Conservation (phyloP, 2,329 filamentous ascomycete genomes). For the Mycogone perniciosa region DNA sequence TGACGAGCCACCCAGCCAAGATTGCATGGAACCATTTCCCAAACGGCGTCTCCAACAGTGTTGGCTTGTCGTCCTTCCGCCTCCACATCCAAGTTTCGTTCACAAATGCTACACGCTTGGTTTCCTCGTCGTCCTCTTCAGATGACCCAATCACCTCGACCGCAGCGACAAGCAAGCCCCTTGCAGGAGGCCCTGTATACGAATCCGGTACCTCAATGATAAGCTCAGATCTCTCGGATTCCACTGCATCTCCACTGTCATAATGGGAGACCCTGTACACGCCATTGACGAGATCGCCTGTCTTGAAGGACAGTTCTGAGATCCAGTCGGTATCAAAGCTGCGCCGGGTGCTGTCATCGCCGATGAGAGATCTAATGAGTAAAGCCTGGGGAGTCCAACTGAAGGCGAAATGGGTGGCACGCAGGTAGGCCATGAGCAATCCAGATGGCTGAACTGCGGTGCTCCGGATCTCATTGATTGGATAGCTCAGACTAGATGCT, state of each 20-base stretch:
- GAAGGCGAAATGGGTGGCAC: constrained; percentile 26
- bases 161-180: constrained; percentile 21
- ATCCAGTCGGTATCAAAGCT: constrained; percentile 24
- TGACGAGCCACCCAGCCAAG: constrained; percentile 23
- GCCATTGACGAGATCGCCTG: constrained; percentile 27
- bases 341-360: constrained; percentile 13
- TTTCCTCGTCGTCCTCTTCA: neutral
- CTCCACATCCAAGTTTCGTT: constrained; percentile 38
- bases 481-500: constrained; percentile 6
- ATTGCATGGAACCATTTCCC: constrained; percentile 27
- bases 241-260: constrained; percentile 4
- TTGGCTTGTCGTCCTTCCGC: constrained; percentile 20
- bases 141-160: constrained; percentile 8
- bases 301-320: constrained; percentile 16
- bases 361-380: constrained; percentile 20
- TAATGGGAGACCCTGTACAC: constrained; percentile 25
- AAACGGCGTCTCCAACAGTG: constrained; percentile 24
- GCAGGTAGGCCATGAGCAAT: constrained; percentile 22
- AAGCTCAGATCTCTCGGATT: constrained; percentile 25
- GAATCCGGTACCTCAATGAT: constrained; percentile 20
- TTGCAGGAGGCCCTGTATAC: constrained; percentile 19
- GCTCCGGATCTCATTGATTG: neutral
- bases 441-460: constrained; percentile 11
- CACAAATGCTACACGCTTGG: constrained; percentile 22
- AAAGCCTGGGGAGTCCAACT: constrained; percentile 28